Evolutionary conservation across 2,329 filamentous ascomycete genomes (phyloP).

Genomic region (Chaetomium strumarium): DNA sequence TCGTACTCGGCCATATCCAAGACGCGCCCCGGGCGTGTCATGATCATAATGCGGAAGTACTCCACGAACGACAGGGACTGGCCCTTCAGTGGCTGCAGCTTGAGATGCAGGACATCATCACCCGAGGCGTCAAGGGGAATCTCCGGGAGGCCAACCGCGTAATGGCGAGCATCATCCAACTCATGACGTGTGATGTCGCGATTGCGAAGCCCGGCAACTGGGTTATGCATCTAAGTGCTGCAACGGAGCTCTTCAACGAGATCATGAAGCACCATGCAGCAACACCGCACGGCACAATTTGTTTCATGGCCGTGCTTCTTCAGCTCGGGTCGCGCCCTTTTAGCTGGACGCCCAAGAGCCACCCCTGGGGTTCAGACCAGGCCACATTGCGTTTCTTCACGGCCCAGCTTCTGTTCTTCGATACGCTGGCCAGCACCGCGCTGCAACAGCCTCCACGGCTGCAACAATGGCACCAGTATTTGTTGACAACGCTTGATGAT

Average conservation of each 20-base stretch:
- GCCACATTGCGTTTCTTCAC: slow-evolving; percentile 31
- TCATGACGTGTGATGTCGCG: slow-evolving; percentile 37
- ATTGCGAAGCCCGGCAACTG: slow-evolving; percentile 35
- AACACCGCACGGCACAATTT: slow-evolving; percentile 21
- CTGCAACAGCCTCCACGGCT: slow-evolving; percentile 32
- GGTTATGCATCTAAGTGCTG: slow-evolving; percentile 39
- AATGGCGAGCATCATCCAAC: slow-evolving; percentile 37
- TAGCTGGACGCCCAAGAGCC: slow-evolving; percentile 12
- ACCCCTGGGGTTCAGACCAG: slow-evolving; percentile 31
- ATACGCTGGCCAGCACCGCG: slow-evolving; percentile 33
- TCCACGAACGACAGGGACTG: slow-evolving; percentile 30
- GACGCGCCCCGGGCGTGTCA: slow-evolving; percentile 15
- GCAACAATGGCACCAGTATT: slow-evolving; percentile 26
- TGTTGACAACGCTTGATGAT: slow-evolving; percentile 21
- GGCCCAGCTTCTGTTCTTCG: slow-evolving; percentile 32
- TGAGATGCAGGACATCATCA: slow-evolving; percentile 28
- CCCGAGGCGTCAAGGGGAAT: slow-evolving; percentile 24
- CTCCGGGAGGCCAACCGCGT: slow-evolving; percentile 28
- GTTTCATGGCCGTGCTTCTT: slow-evolving; percentile 23
- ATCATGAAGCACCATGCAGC: slow-evolving; percentile 28
- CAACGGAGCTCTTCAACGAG: slow-evolving; percentile 36
- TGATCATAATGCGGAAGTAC: slow-evolving; percentile 17
- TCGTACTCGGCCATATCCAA: slow-evolving; percentile 30
- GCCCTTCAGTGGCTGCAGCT: slow-evolving; percentile 26
- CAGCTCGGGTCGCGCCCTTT: slow-evolving; percentile 18